Evolutionary conservation across 2,329 filamentous ascomycete species (phyloP).

Genomic region (Ascocoryne sarcoides): DNA sequence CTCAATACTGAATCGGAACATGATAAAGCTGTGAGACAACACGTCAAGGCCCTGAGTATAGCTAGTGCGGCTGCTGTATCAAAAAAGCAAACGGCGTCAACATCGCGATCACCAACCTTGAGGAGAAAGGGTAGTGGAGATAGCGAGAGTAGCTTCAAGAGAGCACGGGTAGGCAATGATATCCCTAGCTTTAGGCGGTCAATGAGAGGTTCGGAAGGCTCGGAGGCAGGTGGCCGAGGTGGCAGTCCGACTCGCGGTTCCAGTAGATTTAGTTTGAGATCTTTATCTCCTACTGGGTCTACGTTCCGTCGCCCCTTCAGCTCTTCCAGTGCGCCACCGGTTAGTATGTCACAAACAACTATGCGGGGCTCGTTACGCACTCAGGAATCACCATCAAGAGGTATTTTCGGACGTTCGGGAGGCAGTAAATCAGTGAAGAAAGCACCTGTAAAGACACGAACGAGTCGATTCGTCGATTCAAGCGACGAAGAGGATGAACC

Average conservation of each 20-base stretch:
- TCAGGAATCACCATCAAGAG: conserved; percentile 5
- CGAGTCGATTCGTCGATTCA: conserved; percentile 28
- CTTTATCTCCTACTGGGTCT: conserved; percentile 57
- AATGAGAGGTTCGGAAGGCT: conserved; percentile 47
- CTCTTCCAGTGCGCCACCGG: conserved; percentile 34
- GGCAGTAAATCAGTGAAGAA: conserved; percentile 12
- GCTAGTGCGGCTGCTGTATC: conserved; percentile 13
- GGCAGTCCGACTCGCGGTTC: conserved; percentile 35
- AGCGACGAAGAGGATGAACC: conserved; percentile 28
- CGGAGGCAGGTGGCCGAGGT: conserved; percentile 23
- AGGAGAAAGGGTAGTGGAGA: conserved; percentile 52
- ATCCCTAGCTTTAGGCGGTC: conserved; percentile 60
- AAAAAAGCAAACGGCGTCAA: conserved; percentile 4
- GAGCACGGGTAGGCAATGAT: conserved; percentile 41
- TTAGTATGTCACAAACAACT: conserved; percentile 30
- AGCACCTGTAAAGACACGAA: not conserved
- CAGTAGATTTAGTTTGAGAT: conserved; percentile 62
- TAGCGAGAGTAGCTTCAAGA: conserved; percentile 77
- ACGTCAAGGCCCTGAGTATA: conserved; percentile 16
- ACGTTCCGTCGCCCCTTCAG: conserved; percentile 33
- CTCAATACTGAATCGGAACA: conserved; percentile 10
- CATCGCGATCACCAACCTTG: conserved; percentile 28
- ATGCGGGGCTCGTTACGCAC: not conserved
- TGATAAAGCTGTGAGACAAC: conserved; percentile 11
- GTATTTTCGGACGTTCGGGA: conserved; percentile 20